Percentiles rank a stretch among this genome's conserved stretches.
phyloP scores from a whole-genome alignment of 2,329 filamentous ascomycete species.

The Cladophialophora carrionii region DNA sequence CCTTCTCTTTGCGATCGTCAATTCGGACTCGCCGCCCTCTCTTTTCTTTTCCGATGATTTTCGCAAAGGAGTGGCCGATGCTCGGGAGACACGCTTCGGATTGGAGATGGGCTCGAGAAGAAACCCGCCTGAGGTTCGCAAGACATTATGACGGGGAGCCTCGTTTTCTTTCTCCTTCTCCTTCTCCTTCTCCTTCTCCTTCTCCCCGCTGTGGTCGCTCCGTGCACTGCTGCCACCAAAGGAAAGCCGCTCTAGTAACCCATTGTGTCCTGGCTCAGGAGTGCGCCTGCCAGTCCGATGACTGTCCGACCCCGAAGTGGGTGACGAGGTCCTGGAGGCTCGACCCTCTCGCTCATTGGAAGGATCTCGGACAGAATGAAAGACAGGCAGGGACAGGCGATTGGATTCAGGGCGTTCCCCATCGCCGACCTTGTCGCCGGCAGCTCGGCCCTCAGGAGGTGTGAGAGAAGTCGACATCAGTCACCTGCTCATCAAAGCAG shows the following conservation, averaged over 20 bases:
- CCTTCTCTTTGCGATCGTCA: constrained; percentile 44
- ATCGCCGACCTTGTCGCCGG: constrained; percentile 20
- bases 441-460: constrained; percentile 26
- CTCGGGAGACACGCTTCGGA: constrained; percentile 41
- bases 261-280: constrained; percentile 15
- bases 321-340: constrained; percentile 21
- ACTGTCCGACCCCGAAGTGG: constrained; percentile 23
- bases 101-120: constrained; percentile 51
- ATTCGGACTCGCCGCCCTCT: constrained; percentile 44
- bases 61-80: constrained; percentile 39
- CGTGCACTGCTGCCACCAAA: constrained; percentile 11
- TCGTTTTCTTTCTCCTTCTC: constrained; percentile 23
- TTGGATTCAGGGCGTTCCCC: constrained; percentile 15
- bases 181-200: constrained; percentile 24
- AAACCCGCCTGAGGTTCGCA: constrained; percentile 46
- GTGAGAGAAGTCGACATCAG: constrained; percentile 33
- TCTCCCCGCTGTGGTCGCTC: constrained; percentile 25
- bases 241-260: constrained; percentile 19
- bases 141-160: constrained; percentile 10
- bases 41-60: constrained; percentile 48
- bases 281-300: constrained; percentile 18
- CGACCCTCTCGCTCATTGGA: constrained; percentile 26
- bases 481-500: constrained; percentile 33
- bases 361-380: constrained; percentile 29
- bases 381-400: constrained; percentile 29